Conservation (phyloP, 768 basidiomycete species). For the Agaricus sinodeliciosus region DNA sequence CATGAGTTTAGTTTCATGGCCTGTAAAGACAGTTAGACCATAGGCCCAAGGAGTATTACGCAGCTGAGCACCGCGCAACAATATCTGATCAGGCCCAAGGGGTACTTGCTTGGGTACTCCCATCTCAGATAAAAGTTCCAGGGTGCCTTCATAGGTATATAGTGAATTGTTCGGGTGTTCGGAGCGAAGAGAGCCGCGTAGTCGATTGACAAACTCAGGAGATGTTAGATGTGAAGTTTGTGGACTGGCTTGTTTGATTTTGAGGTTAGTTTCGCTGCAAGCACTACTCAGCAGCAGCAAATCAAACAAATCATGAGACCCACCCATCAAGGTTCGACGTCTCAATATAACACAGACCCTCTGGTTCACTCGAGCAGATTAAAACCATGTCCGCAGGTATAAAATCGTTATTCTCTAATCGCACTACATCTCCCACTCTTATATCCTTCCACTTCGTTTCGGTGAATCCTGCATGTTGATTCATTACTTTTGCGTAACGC, state of each 20-base stretch:
- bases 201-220: slow-evolving; percentile 61
- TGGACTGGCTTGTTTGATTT: slow-evolving; percentile 93
- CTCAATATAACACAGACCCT: slow-evolving; percentile 96
- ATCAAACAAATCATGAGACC: slow-evolving; percentile 10
- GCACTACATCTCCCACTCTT: slow-evolving; percentile 85
- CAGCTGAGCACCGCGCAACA: slow-evolving; percentile 91
- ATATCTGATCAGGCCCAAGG: slow-evolving; percentile 89
- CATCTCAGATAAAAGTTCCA: slow-evolving; percentile 53
- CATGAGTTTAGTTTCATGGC: slow-evolving; percentile 98
- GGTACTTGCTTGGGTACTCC: slow-evolving; percentile 77
- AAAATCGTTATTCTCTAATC: slow-evolving; percentile 86
- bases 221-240: slow-evolving; percentile 75
- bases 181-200: slow-evolving; percentile 82
- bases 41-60: slow-evolving; percentile 97
- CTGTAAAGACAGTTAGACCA: slow-evolving; percentile 89
- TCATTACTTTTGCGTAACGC: slow-evolving; percentile 70
- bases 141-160: slow-evolving; percentile 88
- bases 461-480: slow-evolving; percentile 54
- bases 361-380: slow-evolving; percentile 87
- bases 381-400: slow-evolving; percentile 94
- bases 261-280: slow-evolving; percentile 92
- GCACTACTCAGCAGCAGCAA: slow-evolving; percentile 1
- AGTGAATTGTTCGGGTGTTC: slow-evolving; percentile 98
- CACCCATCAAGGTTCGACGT: slow-evolving; percentile 98
- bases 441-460: slow-evolving; percentile 86